phyloP scores from a whole-genome alignment of 2,329 filamentous ascomycete species.

The Emergomyces pasteurianus region DNA sequence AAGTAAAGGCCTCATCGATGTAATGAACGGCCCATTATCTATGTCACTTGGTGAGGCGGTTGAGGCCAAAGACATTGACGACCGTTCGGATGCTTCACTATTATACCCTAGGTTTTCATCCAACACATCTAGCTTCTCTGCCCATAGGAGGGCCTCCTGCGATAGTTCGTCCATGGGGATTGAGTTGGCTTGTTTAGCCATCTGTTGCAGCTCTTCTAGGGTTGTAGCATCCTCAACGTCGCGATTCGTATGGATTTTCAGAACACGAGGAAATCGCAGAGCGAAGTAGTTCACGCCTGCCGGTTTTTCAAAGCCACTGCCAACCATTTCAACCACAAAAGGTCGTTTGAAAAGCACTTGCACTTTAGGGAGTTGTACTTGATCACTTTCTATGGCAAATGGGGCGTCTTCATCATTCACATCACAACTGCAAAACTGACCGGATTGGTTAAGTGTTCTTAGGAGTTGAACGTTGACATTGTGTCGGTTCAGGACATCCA shows the following conservation, averaged over 20 bases:
- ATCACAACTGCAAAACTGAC: conserved; percentile 35
- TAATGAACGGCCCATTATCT: not conserved
- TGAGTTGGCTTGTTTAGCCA: conserved; percentile 48
- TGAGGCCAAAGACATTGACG: not conserved
- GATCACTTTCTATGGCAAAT: conserved; percentile 39
- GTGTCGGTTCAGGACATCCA: conserved; percentile 47
- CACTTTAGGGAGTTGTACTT: conserved; percentile 24
- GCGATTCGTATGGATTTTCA: conserved; percentile 68
- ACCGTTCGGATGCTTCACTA: conserved; percentile 8
- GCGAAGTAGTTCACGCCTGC: conserved; percentile 59
- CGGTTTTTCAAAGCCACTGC: conserved; percentile 65
- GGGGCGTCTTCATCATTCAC: conserved; percentile 17
- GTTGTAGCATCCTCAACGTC: conserved; percentile 55
- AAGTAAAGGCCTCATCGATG: not conserved
- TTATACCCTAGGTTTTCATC: conserved; percentile 8
- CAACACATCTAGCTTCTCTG: conserved; percentile 3
- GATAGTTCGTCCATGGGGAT: conserved; percentile 21
- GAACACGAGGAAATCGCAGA: conserved; percentile 62
- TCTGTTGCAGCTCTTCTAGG: conserved; percentile 56
- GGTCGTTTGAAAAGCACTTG: conserved; percentile 52
- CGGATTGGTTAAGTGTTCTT: conserved; percentile 36
- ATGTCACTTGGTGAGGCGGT: not conserved
- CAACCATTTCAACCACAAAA: conserved; percentile 67
- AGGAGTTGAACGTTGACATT: conserved; percentile 42
- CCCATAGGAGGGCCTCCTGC: conserved; percentile 7